Evolutionary conservation across 345 rosid genomes (phyloP), one percentile per base, ranked within the genome.

Genomic region (Draba incana): DNA sequence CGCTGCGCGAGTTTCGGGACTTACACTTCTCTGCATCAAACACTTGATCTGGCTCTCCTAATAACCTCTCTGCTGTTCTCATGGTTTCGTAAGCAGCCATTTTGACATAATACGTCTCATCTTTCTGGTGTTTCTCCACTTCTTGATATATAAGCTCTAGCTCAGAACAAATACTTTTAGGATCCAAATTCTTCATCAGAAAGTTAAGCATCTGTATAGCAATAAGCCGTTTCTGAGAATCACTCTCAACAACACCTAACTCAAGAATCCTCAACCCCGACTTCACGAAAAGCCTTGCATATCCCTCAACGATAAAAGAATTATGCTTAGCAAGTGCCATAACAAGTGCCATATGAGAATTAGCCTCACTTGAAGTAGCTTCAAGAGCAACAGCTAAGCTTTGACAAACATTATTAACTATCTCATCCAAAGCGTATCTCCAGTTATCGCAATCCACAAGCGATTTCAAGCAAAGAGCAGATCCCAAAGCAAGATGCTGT

Each of bases 131-230:
- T 66, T 86, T 89, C 78, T 85, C 93, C 96, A 92, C 88, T 77
- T 88, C 94, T 67, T 74, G 77, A 8, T 68, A 70, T 59, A 95
- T 83, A 75, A 79, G 73, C 64, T 83, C 89, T 43, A 86, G 82
- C 81, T 86, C 92, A 0, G 97, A 88, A 69, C 20, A 72, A 56
- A 92, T 74, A 73, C 98, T 92, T 80, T 96, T 88, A 6, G 86
- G 84, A 65, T 95, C 86, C 79, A 95, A 51, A 66, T 81, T 82
- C 81, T 85, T 92, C 98, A 95, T 92, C 83, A 95, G 77, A 81
- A 86, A 92, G 75, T 82, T 92, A 57, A 95, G 81, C 99, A 95
- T 89, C 75, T 95, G 98, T 63, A 95, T 87, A 2, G 99, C 92
- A 4, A 88, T 78, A 51, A 84, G 77, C 45, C 96, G 73, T 72